phyloP scores from a whole-genome alignment of 306 rosid species.

The Astragalus membranaceus region DNA sequence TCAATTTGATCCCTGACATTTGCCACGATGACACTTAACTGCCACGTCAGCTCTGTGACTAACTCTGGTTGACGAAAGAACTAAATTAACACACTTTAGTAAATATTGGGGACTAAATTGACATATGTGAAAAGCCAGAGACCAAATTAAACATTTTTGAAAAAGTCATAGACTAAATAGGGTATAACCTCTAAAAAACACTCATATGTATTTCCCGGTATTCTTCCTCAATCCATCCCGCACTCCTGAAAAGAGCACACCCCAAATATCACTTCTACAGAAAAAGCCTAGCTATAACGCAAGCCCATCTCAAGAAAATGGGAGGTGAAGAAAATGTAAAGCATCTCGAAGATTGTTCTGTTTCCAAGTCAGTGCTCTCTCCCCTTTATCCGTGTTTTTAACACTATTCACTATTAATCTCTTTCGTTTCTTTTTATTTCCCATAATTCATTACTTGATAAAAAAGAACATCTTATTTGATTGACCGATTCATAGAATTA shows the following conservation, averaged over 20 bases:
- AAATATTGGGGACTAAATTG: no score
- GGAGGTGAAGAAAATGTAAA: constrained; percentile 64
- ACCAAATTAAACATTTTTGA: no score
- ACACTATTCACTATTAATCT: not conserved
- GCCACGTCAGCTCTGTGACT: no score
- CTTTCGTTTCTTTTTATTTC: not conserved
- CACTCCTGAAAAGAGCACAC: not conserved
- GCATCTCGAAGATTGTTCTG: constrained; percentile 85
- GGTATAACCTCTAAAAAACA: no score
- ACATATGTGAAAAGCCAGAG: no score
- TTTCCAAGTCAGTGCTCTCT: constrained; percentile 57
- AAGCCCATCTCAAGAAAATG: constrained; percentile 30
- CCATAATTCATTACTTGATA: not conserved
- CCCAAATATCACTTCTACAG: not conserved
- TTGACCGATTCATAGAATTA: not conserved
- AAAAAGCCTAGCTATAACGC: not conserved
- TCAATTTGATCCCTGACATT: no score
- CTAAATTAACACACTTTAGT: no score
- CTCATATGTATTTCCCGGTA: no score
- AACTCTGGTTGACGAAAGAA: no score
- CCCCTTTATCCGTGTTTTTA: not conserved
- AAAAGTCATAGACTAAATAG: no score
- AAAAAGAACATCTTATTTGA: not conserved
- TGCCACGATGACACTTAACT: no score
- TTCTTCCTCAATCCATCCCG: not conserved